A percentile compares a stretch with the other conserved stretches of the same genome.
Evolutionary conservation across 192 early-diverging fungal species (phyloP).

Genomic region (Coemansia guatemalensis): DNA sequence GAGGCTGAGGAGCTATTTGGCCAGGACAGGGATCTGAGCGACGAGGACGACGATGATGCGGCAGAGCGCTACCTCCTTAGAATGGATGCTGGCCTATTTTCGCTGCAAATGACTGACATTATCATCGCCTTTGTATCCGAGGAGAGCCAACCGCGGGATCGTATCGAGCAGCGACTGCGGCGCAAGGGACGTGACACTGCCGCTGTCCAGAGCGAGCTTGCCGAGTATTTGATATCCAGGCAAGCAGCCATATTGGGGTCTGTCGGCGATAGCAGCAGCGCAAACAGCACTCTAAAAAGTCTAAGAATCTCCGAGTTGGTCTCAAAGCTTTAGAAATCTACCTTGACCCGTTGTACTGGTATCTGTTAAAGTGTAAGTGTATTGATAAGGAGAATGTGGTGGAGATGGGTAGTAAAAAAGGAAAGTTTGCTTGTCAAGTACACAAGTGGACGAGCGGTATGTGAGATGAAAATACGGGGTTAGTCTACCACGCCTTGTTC

Average conservation of each 20-base stretch:
- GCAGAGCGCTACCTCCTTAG: conserved; percentile 68
- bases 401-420: not conserved
- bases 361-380: not conserved
- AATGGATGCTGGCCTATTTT: conserved; percentile 80
- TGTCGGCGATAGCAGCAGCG: not conserved
- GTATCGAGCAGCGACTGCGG: conserved; percentile 28
- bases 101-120: conserved; percentile 70
- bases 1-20: conserved; percentile 58
- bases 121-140: conserved; percentile 64
- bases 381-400: not conserved
- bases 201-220: conserved; percentile 25
- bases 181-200: conserved; percentile 29
- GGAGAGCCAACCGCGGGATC: conserved; percentile 41
- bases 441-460: not conserved
- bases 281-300: not conserved
- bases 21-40: conserved; percentile 53
- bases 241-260: conserved; percentile 4
- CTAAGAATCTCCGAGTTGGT: not conserved
- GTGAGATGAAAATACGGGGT: not conserved
- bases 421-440: not conserved
- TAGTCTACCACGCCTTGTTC: conserved; percentile 45
- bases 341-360: not conserved
- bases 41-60: conserved; percentile 56
- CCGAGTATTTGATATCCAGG: conserved; percentile 27
- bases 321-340: not conserved